Evolutionary conservation across 345 rosid genomes (phyloP), one percentile per base, ranked within the genome.

Genomic region (Eucalyptus curtisii): DNA sequence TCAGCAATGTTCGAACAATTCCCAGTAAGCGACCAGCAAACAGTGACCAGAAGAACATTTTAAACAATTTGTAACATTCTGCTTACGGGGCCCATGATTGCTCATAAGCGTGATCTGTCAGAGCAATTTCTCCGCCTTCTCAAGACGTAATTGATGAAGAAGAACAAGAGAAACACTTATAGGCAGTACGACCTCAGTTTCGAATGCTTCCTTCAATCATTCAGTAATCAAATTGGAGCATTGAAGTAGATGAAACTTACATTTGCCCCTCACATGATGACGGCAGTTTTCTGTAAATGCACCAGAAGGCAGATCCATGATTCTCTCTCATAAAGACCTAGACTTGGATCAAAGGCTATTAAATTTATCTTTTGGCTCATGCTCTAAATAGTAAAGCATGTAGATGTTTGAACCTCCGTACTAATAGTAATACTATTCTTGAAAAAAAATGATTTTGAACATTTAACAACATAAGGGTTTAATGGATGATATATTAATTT

Each of bases 1-100:
- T 99, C 92, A 95, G 90, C 92, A 97, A 96, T 81, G 94, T 90
- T 86, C 95, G 96, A 88, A 95, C 89, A 86, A 95, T 92, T 89
- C 93, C 95, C 89, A 95, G 90, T 88, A 96, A 95, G 92, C 99
- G 96, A 93, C 94, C 91, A n/a, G 98, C 94, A 95, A 95, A 96
- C 20, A 97, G 92, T 53, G 99, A 95, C 97, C 99, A 96, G 95
- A 93, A 93, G 90, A 57, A 59, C 14, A 27, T 45, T 59, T 27
- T 5, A 25, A 25, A 27, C 66, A 27, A 59, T 25, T 59, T 59
- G 66, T 27, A 1, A 59, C 66, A 59, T 25, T 25, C 64, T 57
- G 64, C n/a, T 25, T 57, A 10, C 50, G 5, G 45, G 45, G 45
- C 45, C n/a, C 45, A 44, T 44, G 45, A 44, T 44, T 44, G 45